Conservation (phyloP, 176 grass and related monocot species). For the Themeda triandra region DNA sequence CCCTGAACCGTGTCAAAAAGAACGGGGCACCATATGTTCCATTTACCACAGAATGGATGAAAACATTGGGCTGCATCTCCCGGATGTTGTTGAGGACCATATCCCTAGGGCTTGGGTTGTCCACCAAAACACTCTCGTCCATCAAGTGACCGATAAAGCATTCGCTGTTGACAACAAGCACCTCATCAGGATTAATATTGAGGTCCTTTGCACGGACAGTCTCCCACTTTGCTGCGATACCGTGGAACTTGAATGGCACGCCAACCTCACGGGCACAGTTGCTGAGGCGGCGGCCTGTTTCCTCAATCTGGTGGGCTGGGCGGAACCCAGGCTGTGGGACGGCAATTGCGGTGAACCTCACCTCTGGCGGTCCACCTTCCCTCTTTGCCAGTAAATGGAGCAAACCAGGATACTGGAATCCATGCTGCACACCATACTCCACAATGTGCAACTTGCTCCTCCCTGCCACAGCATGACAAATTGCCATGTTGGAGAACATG, state of each 20-base stretch:
- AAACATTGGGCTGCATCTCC: slow-evolving; percentile 32
- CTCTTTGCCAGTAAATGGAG: background rate
- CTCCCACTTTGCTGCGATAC: slow-evolving; percentile 26
- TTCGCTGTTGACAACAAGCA: slow-evolving; percentile 1
- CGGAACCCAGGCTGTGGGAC: slow-evolving; percentile 47
- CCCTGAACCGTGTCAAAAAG: slow-evolving; percentile 3
- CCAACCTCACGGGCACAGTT: slow-evolving; percentile 6
- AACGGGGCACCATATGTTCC: background rate
- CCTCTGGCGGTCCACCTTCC: slow-evolving; percentile 41
- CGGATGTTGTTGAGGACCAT: slow-evolving; percentile 9
- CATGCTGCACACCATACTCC: slow-evolving; percentile 38
- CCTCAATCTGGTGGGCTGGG: slow-evolving; percentile 33
- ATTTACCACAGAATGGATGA: slow-evolving; percentile 1
- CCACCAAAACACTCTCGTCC: background rate
- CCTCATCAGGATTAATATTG: slow-evolving; percentile 8
- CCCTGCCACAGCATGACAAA: slow-evolving; percentile 7
- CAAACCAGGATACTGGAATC: slow-evolving; percentile 36
- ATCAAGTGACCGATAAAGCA: background rate
- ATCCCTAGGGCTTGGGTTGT: slow-evolving; percentile 13
- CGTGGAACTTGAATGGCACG: background rate
- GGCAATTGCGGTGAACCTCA: slow-evolving; percentile 48
- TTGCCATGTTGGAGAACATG: slow-evolving; percentile 32
- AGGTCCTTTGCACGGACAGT: background rate
- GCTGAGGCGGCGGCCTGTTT: slow-evolving; percentile 40
- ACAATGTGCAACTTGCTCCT: slow-evolving; percentile 44